Evolutionary conservation across 176 grass and related monocot species (phyloP).

Genomic region (Dendrocalamus sinicus): DNA sequence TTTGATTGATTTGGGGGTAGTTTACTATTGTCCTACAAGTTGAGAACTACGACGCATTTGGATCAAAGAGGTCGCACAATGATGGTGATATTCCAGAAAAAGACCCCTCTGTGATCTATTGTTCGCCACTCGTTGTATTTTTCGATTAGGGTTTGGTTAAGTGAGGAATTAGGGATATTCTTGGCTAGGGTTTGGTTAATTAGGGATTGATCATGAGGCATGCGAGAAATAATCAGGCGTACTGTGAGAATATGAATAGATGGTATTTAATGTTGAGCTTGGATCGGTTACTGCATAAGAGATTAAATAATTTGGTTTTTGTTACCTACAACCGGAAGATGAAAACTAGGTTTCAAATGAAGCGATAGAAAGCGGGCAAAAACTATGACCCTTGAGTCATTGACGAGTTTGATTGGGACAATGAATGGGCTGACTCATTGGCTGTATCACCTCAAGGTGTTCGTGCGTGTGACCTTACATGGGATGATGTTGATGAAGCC

Average conservation of each 20-base stretch:
- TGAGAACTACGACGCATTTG: conserved; percentile 74
- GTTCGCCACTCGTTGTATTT: background rate
- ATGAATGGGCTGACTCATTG: too few species aligned
- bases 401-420: too few species aligned
- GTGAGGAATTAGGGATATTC: background rate
- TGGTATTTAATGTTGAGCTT: conserved; percentile 7
- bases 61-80: conserved; percentile 84
- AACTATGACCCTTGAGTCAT: too few species aligned
- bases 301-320: too few species aligned
- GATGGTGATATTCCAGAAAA: conserved; percentile 59
- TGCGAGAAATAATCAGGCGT: background rate
- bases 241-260: too few species aligned
- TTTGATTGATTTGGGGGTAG: conserved; percentile 30
- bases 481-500: too few species aligned
- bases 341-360: too few species aligned
- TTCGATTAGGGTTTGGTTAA: conserved; percentile 32
- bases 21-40: conserved; percentile 55
- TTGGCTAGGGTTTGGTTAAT: background rate
- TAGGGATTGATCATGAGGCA: background rate
- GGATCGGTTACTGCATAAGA: too few species aligned
- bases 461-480: too few species aligned
- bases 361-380: too few species aligned
- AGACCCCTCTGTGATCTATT: background rate
- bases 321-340: too few species aligned
- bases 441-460: too few species aligned